Conservation (phyloP, 352 stramenopile species). For the Peronospora tabacina region DNA sequence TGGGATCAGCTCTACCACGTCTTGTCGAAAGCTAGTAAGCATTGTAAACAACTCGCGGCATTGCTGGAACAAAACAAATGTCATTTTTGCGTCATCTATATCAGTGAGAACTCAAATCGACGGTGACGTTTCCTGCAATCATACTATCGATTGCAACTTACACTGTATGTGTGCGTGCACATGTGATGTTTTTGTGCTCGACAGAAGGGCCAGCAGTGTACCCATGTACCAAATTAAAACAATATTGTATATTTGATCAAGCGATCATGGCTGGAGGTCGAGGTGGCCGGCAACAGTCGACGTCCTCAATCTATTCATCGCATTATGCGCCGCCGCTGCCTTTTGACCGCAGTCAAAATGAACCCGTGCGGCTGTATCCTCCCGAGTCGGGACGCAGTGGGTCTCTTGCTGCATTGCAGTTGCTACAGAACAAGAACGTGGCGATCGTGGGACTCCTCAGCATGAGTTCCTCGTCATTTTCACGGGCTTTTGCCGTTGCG, state of each 20-base stretch:
- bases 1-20: slow-evolving; percentile 62
- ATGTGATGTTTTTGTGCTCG: slow-evolving; percentile 12
- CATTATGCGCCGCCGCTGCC: slow-evolving; percentile 14
- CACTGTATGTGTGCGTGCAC: slow-evolving; percentile 52
- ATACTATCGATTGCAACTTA: slow-evolving; percentile 72
- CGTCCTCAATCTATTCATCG: slow-evolving; percentile 5
- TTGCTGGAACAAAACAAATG: slow-evolving; percentile 52
- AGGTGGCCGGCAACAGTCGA: slow-evolving; percentile 6
- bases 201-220: not conserved
- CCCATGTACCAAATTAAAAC: not conserved
- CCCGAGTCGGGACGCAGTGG: slow-evolving; percentile 18
- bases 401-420: slow-evolving; percentile 27
- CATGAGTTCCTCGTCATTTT: slow-evolving; percentile 27
- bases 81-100: slow-evolving; percentile 35
- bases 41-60: slow-evolving; percentile 56
- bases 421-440: slow-evolving; percentile 34
- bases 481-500: slow-evolving; percentile 36
- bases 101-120: slow-evolving; percentile 48
- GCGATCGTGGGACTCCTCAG: slow-evolving; percentile 48
- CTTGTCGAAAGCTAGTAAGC: slow-evolving; percentile 37
- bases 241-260: not conserved
- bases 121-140: slow-evolving; percentile 63
- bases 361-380: slow-evolving; percentile 58
- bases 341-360: slow-evolving; percentile 33
- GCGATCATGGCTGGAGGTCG: slow-evolving; percentile 13